Evolutionary conservation across 1,284 basidiomycete genomes (phyloP).

Genomic region (Puccinia horiana): DNA sequence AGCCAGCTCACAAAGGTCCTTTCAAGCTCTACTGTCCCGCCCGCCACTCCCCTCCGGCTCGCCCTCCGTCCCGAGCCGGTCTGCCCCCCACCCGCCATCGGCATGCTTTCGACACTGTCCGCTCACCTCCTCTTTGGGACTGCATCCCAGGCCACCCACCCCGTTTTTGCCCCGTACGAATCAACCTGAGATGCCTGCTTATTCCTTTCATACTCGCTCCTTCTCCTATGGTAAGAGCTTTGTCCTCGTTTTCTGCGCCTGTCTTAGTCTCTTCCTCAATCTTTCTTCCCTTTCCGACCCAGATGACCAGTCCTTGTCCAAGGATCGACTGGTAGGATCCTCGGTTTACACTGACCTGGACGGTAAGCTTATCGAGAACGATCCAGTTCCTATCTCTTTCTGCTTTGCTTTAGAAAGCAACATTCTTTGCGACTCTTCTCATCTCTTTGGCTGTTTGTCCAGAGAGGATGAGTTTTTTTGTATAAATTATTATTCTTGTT

Average conservation of each 20-base stretch:
- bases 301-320: conserved; percentile 2
- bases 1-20: background rate
- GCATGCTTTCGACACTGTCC: background rate
- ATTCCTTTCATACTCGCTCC: background rate
- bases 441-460: too few relatives aligned
- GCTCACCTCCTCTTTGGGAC: background rate
- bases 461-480: too few relatives aligned
- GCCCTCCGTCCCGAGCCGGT: background rate
- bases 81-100: background rate
- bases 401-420: too few relatives aligned
- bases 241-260: background rate
- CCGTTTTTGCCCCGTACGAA: background rate
- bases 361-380: background rate
- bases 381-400: too few relatives aligned
- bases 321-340: background rate
- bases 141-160: background rate
- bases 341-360: background rate
- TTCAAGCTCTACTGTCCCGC: background rate
- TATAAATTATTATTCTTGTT: too few relatives aligned
- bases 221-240: background rate
- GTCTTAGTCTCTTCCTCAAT: background rate
- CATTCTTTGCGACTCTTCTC: too few relatives aligned
- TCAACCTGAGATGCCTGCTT: background rate
- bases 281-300: background rate
- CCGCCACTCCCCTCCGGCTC: conserved; percentile 3